Base-by-base conservation (phyloP, 2,329 filamentous ascomycete genomes). In the Cryphonectria carpinicola region DNA sequence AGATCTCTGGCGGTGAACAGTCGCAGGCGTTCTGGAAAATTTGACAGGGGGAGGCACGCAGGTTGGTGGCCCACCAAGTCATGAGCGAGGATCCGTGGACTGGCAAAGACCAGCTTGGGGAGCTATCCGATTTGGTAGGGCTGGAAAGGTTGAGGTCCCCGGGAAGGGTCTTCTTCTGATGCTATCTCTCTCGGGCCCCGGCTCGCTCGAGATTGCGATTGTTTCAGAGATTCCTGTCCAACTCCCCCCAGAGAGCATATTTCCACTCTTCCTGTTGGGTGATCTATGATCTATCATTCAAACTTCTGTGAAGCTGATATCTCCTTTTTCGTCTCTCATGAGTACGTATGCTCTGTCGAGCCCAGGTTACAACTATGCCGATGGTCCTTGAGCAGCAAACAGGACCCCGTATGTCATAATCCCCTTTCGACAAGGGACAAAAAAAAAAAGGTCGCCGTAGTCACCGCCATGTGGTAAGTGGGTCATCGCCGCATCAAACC, bases 381-480 rank as follows among this genome's bases (percentile, higher is more conserved):
- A 37, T 14, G 19, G 3, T 11, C 58, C 19, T 28, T 19, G 46
- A 58, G 65, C 37, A 10, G 25, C 54, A 66, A 46, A 39, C 61
- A 49, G 46, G 37, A 8, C 22, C 19, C 19, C 64, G 43, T 60
- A 52, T 52, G 58, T 46, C 54, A 58, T 32, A 1, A 19, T 32
- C 28, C 25, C 17, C 28, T 19, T 28, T 49, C 22, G 46, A 49
- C 46, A 22, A n/a, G 46, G 46, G 22, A n/a, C 46, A n/a, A n/a
- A 22, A 49, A n/a, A 49, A 28, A 56, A 56, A 28, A 58, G 14
- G 14, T 32, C 54, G 54, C 54, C 43, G 56, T 54, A 66, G 66
- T 60, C 58, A 65, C 65, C 35, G 70, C 68, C 71, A 72, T 72
- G 71, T 71, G 71, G 71, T 69, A 68, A 62, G 68, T 71, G 71